These are phyloP conservation scores for Chlorophyllum brunneum DNA, from an alignment of 768 basidiomycete genomes.

Conservation along the genomic window DNA sequence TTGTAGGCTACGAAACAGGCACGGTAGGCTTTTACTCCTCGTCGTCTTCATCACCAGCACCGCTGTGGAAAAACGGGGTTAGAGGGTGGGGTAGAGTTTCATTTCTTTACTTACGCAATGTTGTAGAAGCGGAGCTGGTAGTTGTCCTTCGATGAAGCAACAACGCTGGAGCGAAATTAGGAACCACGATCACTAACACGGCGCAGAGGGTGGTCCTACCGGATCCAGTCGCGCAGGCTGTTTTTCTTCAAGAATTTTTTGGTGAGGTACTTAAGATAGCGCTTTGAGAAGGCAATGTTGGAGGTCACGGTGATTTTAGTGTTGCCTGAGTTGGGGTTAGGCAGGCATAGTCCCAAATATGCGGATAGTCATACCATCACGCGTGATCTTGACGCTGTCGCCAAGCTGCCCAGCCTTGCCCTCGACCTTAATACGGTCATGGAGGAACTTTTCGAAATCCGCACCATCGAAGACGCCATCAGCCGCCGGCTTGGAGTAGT, in stretches of 20 bases:
- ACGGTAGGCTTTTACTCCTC: conserved; percentile 16
- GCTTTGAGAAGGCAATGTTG: conserved; percentile 89
- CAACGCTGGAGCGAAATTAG: conserved; percentile 51
- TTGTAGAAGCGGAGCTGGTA: conserved; percentile 97
- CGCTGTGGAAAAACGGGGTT: conserved; percentile 19
- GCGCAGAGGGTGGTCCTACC: conserved; percentile 41
- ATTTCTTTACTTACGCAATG: conserved; percentile 59
- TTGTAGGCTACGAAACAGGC: background rate
- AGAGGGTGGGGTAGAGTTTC: background rate
- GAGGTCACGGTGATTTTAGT: conserved; percentile 84
- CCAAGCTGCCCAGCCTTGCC: conserved; percentile 90
- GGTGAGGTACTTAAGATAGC: conserved; percentile 97
- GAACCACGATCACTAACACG: background rate
- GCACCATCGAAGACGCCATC: conserved; percentile 58
- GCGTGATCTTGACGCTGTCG: conserved; percentile 81
- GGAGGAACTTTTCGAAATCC: conserved; percentile 80
- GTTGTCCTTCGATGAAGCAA: conserved; percentile 88
- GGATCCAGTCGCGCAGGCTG: conserved; percentile 93
- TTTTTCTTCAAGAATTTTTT: conserved; percentile 99
- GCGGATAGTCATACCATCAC: conserved; percentile 64
- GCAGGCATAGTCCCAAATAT: background rate
- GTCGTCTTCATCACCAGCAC: conserved; percentile 36
- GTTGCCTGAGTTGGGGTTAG: conserved; percentile 45
- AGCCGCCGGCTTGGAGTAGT: conserved; percentile 73
- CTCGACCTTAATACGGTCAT: conserved; percentile 92